Evolutionary conservation across 139 green algal genomes (phyloP).

Genomic region (Chlamydomonas asymmetrica): DNA sequence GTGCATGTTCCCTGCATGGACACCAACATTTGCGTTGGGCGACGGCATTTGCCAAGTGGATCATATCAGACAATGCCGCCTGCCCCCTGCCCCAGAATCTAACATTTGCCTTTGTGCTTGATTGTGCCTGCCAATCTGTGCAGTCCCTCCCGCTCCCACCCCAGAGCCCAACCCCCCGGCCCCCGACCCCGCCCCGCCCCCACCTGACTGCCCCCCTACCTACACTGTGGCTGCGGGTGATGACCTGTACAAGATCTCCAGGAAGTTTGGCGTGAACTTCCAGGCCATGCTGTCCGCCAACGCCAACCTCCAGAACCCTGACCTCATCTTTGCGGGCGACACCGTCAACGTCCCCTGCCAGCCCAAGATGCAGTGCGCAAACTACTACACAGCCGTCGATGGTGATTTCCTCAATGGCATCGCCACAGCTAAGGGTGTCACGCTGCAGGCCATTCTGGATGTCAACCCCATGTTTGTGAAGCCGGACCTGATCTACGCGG

Average conservation of each 20-base stretch:
- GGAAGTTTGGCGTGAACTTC: neutral
- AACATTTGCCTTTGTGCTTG: too few relatives aligned
- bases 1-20: too few relatives aligned
- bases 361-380: neutral
- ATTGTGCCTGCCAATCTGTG: too few relatives aligned
- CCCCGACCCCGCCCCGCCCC: too few relatives aligned
- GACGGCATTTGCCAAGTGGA: too few relatives aligned
- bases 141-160: too few relatives aligned
- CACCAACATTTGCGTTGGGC: too few relatives aligned
- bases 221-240: neutral
- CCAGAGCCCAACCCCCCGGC: too few relatives aligned
- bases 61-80: too few relatives aligned
- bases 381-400: constrained; percentile 3
- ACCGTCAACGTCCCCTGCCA: constrained; percentile 6
- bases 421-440: neutral
- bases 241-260: neutral
- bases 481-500: constrained; percentile 7
- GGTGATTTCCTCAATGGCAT: neutral
- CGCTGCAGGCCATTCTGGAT: neutral
- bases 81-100: too few relatives aligned
- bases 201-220: too few relatives aligned
- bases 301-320: neutral
- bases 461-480: constrained; percentile 4
- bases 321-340: neutral
- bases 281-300: neutral